Evolutionary conservation across 2,329 filamentous ascomycete species (phyloP), one percentile per base, ranked within the genome.

Genomic region (Geoglossum cookeanum): DNA sequence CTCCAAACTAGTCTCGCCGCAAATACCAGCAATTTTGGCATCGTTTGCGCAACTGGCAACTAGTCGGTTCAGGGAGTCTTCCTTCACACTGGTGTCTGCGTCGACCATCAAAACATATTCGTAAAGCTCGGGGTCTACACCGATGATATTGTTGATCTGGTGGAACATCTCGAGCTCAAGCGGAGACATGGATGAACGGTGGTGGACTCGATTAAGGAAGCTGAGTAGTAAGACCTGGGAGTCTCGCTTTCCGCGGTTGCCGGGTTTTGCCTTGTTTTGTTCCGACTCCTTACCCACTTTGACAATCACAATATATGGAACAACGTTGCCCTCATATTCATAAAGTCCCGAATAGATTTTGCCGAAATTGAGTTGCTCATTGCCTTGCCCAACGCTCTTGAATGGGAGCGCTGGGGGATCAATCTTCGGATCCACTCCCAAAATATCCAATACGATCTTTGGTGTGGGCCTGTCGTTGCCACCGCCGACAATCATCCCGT

Each of bases 311-410:
- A 98, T 72, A 65, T 96, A 98, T 0, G 92, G 92, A 9, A 98
- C 92, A 3, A 98, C 90, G 63, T 96, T 95, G 70, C 91, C 92
- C 74, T 98, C 90, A 60, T 82, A 96, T 68, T 98, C 92, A 70
- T 98, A 98, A 1, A 98, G 79, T 66, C 92, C 92, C 54, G 91
- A 97, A 70, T 97, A 98, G 15, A 98, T 90, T 68, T 98, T 98
- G 67, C 90, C 92, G 66, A 95, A 97, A 71, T 98, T 98, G 62
- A 97, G 83, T 68, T 97, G 91, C 60, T 95, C 87, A 65, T 81
- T 89, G 63, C 90, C 88, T 55, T 83, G 76, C 55, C 92, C 92
- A 58, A 98, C 83, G 3, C 89, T 94, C 71, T 90, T 91, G 79
- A 97, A 97, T 0, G 90, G 87, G 35, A 98, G 75, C 0, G 92